Conservation (phyloP, 1,284 basidiomycete genomes). For the Mycosarcoma mackinlayi region DNA sequence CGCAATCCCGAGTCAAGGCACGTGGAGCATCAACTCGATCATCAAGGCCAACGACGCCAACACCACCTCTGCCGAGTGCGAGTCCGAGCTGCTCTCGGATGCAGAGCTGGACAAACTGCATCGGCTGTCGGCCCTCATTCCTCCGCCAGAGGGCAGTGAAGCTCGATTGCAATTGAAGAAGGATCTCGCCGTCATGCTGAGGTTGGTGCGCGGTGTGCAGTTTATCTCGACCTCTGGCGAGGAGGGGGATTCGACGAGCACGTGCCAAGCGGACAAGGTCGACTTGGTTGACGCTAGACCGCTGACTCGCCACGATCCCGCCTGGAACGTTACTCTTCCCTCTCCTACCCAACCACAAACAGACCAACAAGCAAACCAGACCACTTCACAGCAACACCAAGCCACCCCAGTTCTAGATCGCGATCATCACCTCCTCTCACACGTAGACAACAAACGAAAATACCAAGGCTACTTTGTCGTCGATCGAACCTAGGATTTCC, state of each 20-base stretch:
- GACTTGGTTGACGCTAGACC: constrained; percentile 21
- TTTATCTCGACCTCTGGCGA: neutral
- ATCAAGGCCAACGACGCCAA: neutral
- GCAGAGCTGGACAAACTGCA: constrained; percentile 40
- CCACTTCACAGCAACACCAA: neutral
- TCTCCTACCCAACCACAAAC: too few species aligned
- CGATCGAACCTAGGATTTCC: too few species aligned
- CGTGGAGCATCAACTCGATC: constrained; percentile 26
- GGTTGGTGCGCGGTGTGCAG: constrained; percentile 25
- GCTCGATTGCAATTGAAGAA: constrained; percentile 19
- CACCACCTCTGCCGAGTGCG: neutral
- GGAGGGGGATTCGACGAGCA: neutral
- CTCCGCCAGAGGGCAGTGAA: constrained; percentile 5
- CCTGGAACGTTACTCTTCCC: constrained; percentile 5
- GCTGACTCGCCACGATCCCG: constrained; percentile 3
- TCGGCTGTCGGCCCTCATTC: constrained; percentile 30
- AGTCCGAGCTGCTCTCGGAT: constrained; percentile 15
- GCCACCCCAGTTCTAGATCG: constrained; percentile 5
- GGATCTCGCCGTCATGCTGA: constrained; percentile 18
- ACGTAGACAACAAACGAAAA: constrained; percentile 4
- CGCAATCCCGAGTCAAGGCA: constrained; percentile 24
- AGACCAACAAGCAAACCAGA: neutral
- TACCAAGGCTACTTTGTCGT: constrained; percentile 33
- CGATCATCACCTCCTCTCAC: constrained; percentile 4
- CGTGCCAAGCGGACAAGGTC: too few species aligned